These are phyloP conservation scores for Leishmania guyanensis DNA, from an alignment of 208 protist genomes.

Conservation along the genomic window DNA sequence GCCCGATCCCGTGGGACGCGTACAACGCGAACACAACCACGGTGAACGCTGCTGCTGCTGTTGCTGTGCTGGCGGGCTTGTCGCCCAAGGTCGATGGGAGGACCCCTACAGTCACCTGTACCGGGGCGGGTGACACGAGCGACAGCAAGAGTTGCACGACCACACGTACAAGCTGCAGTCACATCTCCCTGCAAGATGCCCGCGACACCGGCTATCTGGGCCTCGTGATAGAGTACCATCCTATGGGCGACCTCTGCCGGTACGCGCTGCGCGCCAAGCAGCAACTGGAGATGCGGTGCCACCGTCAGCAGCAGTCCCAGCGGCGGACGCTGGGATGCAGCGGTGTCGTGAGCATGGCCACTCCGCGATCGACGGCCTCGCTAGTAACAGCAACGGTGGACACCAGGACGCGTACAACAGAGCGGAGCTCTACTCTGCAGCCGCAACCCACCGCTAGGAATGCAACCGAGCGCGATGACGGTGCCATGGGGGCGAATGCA, in stretches of 20 bases:
- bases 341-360: background rate
- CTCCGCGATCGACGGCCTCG: background rate
- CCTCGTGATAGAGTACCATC: constrained; percentile 85
- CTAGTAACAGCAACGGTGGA: background rate
- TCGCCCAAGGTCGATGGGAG: background rate
- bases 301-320: constrained; percentile 11
- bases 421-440: background rate
- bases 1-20: constrained; percentile 19
- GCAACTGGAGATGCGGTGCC: constrained; percentile 16
- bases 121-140: background rate
- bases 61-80: constrained; percentile 1
- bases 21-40: background rate
- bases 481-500: background rate
- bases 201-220: constrained; percentile 66
- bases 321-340: background rate
- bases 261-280: constrained; percentile 57
- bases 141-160: background rate
- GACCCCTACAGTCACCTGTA: background rate
- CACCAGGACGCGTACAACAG: background rate
- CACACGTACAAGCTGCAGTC: constrained; percentile 23
- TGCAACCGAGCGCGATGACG: background rate
- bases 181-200: constrained; percentile 8
- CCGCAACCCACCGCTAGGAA: background rate
- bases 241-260: constrained; percentile 76
- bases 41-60: constrained; percentile 14